These are phyloP conservation scores for Penicillium tannophilum DNA, from an alignment of 495 filamentous ascomycete genomes.

Conservation along the genomic window DNA sequence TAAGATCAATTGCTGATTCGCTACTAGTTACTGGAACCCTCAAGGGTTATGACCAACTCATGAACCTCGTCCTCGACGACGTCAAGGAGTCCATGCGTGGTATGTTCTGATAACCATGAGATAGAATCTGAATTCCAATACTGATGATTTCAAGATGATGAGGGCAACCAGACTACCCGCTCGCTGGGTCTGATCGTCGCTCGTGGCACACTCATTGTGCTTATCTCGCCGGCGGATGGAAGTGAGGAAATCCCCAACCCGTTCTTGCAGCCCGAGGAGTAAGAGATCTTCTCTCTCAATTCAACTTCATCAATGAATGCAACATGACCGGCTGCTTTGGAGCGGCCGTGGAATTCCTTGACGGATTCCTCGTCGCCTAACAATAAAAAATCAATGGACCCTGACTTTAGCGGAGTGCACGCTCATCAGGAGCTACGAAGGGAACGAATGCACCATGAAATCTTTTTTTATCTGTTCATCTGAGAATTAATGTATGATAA, in stretches of 20 bases:
- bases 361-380: background rate
- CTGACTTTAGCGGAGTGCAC: background rate
- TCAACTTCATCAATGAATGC: background rate
- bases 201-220: constrained; percentile 85
- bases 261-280: constrained; percentile 73
- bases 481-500: constrained; percentile 12
- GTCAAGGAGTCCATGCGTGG: constrained; percentile 87
- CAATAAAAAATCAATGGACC: constrained; percentile 10
- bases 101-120: constrained; percentile 35
- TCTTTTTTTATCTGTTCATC: constrained; percentile 12
- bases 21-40: constrained; percentile 76
- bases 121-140: background rate
- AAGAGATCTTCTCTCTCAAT: constrained; percentile 10
- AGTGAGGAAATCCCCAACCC: constrained; percentile 96
- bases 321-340: background rate
- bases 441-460: constrained; percentile 26
- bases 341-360: background rate
- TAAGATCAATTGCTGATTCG: constrained; percentile 12
- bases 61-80: constrained; percentile 96
- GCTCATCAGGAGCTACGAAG: constrained; percentile 25
- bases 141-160: constrained; percentile 65
- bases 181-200: constrained; percentile 89
- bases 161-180: constrained; percentile 82
- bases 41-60: constrained; percentile 94
- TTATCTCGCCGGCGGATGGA: constrained; percentile 90